These are phyloP conservation scores for Aspergillus indologenus DNA, from an alignment of 495 filamentous ascomycete species.

Conservation along the genomic window DNA sequence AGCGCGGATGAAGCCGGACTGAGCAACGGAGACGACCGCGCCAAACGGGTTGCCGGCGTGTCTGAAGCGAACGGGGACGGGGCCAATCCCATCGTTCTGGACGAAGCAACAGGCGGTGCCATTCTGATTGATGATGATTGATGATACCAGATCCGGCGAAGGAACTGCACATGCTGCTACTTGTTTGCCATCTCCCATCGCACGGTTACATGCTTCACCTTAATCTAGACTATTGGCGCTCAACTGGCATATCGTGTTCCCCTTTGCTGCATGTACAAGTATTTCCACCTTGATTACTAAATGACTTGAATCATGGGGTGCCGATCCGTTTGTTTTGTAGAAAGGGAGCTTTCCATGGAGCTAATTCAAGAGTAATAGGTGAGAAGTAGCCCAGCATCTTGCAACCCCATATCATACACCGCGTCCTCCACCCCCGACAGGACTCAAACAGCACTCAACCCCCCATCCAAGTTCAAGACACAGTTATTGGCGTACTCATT, in stretches of 20 bases:
- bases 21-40: slow-evolving; percentile 35
- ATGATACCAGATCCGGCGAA: not conserved
- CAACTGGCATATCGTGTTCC: not conserved
- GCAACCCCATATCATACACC: too few relatives aligned
- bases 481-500: slow-evolving; percentile 83
- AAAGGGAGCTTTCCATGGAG: too few relatives aligned
- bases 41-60: slow-evolving; percentile 43
- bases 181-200: not conserved
- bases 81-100: slow-evolving; percentile 46
- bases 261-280: not conserved
- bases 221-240: not conserved
- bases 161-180: not conserved
- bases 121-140: slow-evolving; percentile 74
- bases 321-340: too few relatives aligned
- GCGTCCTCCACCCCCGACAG: not conserved
- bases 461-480: slow-evolving; percentile 82
- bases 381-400: too few relatives aligned
- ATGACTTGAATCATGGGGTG: too few relatives aligned
- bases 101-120: slow-evolving; percentile 60
- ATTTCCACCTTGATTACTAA: not conserved
- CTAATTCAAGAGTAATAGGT: too few relatives aligned
- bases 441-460: slow-evolving; percentile 61
- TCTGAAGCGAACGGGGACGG: slow-evolving; percentile 29
- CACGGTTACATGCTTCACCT: not conserved
- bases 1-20: slow-evolving; percentile 40